Conservation (phyloP, 2,329 filamentous ascomycete genomes). For the Xylaria sp. region DNA sequence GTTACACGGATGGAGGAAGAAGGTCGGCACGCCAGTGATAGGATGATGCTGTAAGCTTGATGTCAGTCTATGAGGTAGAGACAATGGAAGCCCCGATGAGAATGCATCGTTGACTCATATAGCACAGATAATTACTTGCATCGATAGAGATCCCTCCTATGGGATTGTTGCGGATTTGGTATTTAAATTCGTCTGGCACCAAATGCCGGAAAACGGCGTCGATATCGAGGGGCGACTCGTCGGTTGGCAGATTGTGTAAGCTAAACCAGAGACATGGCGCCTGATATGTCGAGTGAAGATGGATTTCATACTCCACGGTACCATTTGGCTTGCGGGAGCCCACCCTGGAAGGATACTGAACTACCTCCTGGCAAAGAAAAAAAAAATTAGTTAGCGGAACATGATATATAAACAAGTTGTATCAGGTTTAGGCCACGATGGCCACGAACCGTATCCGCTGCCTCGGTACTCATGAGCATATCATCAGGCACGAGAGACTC, state of each 20-base stretch:
- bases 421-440: constrained; percentile 5
- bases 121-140: constrained; percentile 59
- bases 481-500: constrained; percentile 44
- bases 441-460: constrained; percentile 55
- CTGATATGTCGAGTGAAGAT: constrained; percentile 76
- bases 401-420: not conserved
- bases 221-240: constrained; percentile 64
- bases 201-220: constrained; percentile 74
- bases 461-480: constrained; percentile 57
- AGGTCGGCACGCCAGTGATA: constrained; percentile 74
- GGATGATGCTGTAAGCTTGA: constrained; percentile 74
- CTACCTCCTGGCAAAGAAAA: constrained; percentile 45
- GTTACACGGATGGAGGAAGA: constrained; percentile 93
- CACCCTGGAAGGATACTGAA: constrained; percentile 38
- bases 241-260: constrained; percentile 61
- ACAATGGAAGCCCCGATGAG: constrained; percentile 49
- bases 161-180: constrained; percentile 61
- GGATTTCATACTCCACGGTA: constrained; percentile 71
- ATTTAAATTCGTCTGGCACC: constrained; percentile 70
- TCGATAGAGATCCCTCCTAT: constrained; percentile 78
- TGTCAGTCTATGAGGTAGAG: constrained; percentile 45
- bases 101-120: constrained; percentile 44
- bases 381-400: constrained; percentile 7
- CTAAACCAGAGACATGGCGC: constrained; percentile 80
- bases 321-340: constrained; percentile 46